Evolutionary conservation across 768 basidiomycete genomes (phyloP).

Genomic region (Rhodocollybia butyracea): DNA sequence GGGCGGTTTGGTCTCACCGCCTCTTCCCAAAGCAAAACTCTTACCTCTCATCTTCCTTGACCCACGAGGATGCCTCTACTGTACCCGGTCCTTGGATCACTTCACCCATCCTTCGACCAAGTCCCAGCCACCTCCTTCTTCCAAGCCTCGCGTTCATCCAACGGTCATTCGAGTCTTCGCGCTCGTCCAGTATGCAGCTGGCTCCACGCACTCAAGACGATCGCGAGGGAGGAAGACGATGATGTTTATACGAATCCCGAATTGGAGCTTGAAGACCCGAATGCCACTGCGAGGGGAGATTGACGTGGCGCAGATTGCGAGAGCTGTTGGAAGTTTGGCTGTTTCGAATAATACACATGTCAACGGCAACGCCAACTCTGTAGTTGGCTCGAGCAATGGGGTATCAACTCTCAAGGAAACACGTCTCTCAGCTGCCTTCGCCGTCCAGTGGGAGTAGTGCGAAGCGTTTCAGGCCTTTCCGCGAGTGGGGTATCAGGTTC

Average conservation of each 20-base stretch:
- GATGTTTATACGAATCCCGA: slow-evolving; percentile 8
- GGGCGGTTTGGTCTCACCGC: not conserved
- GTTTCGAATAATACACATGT: slow-evolving; percentile 39
- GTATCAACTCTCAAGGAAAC: slow-evolving; percentile 31
- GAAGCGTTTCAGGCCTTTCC: not conserved
- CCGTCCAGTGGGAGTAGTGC: slow-evolving; percentile 30
- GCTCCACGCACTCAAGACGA: not conserved
- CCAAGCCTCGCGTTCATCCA: too few relatives aligned
- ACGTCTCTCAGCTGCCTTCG: slow-evolving; percentile 73
- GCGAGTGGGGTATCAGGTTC: not conserved
- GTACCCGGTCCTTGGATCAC: not conserved
- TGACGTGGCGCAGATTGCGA: not conserved
- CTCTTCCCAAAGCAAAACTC: not conserved
- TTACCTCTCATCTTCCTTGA: slow-evolving; percentile 10
- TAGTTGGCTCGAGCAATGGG: not conserved
- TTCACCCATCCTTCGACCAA: not conserved
- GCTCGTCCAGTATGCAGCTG: slow-evolving; percentile 1
- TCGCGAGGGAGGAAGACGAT: not conserved
- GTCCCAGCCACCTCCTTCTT: not conserved
- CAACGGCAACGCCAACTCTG: slow-evolving; percentile 9
- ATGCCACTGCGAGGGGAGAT: slow-evolving; percentile 4
- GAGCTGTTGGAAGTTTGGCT: slow-evolving; percentile 46
- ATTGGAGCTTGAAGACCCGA: not conserved
- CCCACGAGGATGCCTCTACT: slow-evolving; percentile 9
- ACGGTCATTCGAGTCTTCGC: not conserved